phyloP scores from a whole-genome alignment of 257 asterid species.

The Salvia rosmarinus region DNA sequence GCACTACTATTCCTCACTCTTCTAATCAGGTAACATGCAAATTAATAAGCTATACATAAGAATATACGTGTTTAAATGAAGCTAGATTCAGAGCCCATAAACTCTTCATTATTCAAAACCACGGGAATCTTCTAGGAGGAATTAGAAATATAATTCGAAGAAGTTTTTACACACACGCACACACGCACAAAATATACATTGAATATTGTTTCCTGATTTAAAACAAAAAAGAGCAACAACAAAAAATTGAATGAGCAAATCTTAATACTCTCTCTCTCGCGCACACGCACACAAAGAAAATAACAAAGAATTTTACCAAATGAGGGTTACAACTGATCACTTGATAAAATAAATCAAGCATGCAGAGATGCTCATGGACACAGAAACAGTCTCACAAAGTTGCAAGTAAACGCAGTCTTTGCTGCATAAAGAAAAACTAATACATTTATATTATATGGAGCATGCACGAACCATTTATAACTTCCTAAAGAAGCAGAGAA shows the following conservation, averaged over 20 bases:
- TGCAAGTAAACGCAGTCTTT: too few species aligned
- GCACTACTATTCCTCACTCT: background rate
- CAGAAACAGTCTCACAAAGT: too few species aligned
- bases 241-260: background rate
- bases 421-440: too few species aligned
- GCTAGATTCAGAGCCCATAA: conserved; percentile 4
- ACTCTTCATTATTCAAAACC: background rate
- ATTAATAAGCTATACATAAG: background rate
- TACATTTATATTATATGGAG: too few species aligned
- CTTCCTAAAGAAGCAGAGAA: background rate
- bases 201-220: background rate
- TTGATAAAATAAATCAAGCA: too few species aligned
- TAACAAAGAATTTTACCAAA: too few species aligned
- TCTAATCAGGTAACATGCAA: background rate
- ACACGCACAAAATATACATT: background rate
- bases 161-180: background rate
- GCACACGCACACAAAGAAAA: too few species aligned
- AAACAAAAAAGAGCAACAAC: background rate
- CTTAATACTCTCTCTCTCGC: too few species aligned
- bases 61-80: background rate
- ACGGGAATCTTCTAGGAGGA: background rate
- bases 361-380: too few species aligned
- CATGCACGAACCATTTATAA: too few species aligned
- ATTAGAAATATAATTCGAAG: background rate
- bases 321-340: too few species aligned